phyloP scores from a whole-genome alignment of 1,284 basidiomycete species.

The Psilocybe mexicana region DNA sequence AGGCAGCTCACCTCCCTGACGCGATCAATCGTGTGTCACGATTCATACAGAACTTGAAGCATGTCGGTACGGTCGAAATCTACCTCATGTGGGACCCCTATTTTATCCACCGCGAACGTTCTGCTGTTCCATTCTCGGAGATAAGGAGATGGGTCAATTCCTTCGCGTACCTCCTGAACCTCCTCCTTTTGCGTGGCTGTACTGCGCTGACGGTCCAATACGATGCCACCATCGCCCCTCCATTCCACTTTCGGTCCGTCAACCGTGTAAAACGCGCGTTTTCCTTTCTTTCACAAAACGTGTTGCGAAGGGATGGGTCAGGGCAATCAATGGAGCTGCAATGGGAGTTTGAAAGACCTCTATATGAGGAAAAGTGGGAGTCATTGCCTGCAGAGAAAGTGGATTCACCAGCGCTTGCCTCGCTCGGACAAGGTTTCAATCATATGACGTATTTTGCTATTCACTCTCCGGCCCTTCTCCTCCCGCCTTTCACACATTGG shows the following conservation, averaged over 20 bases:
- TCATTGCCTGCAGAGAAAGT: not conserved
- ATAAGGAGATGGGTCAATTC: conserved; percentile 18
- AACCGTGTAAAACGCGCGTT: conserved; percentile 15
- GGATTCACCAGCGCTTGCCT: conserved; percentile 9
- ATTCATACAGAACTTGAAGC: conserved; percentile 14
- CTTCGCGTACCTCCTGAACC: conserved; percentile 17
- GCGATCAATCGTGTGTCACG: conserved; percentile 17
- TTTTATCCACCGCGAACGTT: conserved; percentile 11
- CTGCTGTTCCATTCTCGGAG: conserved; percentile 13
- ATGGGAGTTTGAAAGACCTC: conserved; percentile 18
- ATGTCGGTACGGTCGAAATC: conserved; percentile 16
- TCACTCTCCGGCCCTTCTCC: conserved; percentile 21
- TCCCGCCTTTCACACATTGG: conserved; percentile 23
- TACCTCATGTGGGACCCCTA: conserved; percentile 24
- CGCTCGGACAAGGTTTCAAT: conserved; percentile 7
- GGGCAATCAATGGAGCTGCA: conserved; percentile 5
- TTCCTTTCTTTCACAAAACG: conserved; percentile 14
- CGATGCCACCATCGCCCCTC: conserved; percentile 11
- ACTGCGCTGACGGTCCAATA: conserved; percentile 21
- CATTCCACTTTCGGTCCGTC: conserved; percentile 13
- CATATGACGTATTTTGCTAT: conserved; percentile 12
- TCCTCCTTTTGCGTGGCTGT: conserved; percentile 19
- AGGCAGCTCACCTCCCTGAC: conserved; percentile 15
- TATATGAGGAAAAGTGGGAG: conserved; percentile 9
- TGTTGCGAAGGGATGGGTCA: not conserved